phyloP scores from a whole-genome alignment of 106 monocot species.

The Allium sativum region DNA sequence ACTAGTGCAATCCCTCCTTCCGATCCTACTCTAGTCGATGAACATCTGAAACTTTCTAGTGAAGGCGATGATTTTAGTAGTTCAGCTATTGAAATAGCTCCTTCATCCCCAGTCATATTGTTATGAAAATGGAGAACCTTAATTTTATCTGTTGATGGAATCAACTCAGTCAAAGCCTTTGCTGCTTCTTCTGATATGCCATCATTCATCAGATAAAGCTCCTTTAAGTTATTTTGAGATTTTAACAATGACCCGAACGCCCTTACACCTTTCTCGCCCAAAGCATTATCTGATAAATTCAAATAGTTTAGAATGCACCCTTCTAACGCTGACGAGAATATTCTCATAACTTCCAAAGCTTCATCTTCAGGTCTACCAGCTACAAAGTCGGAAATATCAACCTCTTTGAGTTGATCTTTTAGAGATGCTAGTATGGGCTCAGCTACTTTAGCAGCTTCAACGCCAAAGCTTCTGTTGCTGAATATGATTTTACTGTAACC shows the following conservation, averaged over 20 bases:
- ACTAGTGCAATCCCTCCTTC: constrained; percentile 67
- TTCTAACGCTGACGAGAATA: constrained; percentile 64
- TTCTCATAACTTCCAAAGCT: constrained; percentile 86
- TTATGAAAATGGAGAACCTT: constrained; percentile 85
- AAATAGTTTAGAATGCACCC: constrained; percentile 43
- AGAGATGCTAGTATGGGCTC: constrained; percentile 63
- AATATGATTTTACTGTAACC: constrained; percentile 59
- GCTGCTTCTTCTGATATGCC: constrained; percentile 94
- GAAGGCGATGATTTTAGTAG: constrained; percentile 41
- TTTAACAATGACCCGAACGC: constrained; percentile 63
- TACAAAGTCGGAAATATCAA: constrained; percentile 86
- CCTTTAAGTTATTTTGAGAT: constrained; percentile 63
- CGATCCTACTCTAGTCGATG: constrained; percentile 72
- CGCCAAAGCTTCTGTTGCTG: constrained; percentile 88
- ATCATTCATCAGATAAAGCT: constrained; percentile 88
- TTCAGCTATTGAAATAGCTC: constrained; percentile 53
- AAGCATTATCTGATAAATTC: constrained; percentile 83
- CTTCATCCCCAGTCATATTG: constrained; percentile 77
- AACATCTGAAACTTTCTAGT: constrained; percentile 79
- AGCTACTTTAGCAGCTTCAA: constrained; percentile 66
- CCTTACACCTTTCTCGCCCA: constrained; percentile 88
- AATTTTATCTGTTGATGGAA: constrained; percentile 74
- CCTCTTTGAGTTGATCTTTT: constrained; percentile 48
- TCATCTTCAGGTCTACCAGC: constrained; percentile 82
- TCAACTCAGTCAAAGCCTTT: constrained; percentile 57